phyloP scores from a whole-genome alignment of 2,329 filamentous ascomycete genomes.

The Aspergillus sclerotialis region DNA sequence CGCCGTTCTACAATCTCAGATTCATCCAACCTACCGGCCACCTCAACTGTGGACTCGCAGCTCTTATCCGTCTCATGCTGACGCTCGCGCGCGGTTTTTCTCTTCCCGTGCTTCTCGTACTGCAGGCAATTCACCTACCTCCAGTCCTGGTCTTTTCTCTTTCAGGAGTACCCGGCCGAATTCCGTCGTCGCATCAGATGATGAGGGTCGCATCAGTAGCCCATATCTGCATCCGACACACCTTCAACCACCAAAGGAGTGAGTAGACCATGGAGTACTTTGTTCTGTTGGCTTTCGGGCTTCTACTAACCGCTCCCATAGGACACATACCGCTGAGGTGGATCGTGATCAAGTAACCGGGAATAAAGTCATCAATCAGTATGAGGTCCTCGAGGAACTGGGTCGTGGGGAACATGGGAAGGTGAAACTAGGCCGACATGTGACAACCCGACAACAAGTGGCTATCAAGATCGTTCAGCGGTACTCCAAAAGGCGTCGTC shows the following conservation, averaged over 20 bases:
- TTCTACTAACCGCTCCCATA: conserved; percentile 24
- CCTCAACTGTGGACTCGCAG: conserved; percentile 35
- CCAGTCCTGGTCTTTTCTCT: conserved; percentile 41
- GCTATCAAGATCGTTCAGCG: conserved; percentile 98
- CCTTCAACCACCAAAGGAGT: conserved; percentile 69
- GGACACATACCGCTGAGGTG: conserved; percentile 83
- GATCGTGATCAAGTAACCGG: conserved; percentile 84
- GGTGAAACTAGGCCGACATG: conserved; percentile 85
- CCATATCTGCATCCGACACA: conserved; percentile 66
- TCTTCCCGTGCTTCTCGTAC: conserved; percentile 30
- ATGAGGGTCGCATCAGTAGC: conserved; percentile 40
- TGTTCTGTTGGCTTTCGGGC: background rate
- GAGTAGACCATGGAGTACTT: conserved; percentile 36
- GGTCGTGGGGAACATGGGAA: conserved; percentile 95
- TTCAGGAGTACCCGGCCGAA: conserved; percentile 25
- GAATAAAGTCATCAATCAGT: conserved; percentile 94
- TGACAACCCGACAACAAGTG: conserved; percentile 68
- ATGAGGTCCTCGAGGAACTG: conserved; percentile 93
- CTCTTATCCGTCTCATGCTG: conserved; percentile 37
- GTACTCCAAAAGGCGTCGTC: conserved; percentile 83
- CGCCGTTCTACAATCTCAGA: conserved; percentile 38
- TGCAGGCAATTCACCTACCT: conserved; percentile 41
- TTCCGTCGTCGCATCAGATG: conserved; percentile 28
- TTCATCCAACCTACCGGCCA: conserved; percentile 33
- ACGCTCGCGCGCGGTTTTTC: conserved; percentile 13